Evolutionary conservation across 2,329 filamentous ascomycete species (phyloP).

Genomic region (Aureobasidium sp.): DNA sequence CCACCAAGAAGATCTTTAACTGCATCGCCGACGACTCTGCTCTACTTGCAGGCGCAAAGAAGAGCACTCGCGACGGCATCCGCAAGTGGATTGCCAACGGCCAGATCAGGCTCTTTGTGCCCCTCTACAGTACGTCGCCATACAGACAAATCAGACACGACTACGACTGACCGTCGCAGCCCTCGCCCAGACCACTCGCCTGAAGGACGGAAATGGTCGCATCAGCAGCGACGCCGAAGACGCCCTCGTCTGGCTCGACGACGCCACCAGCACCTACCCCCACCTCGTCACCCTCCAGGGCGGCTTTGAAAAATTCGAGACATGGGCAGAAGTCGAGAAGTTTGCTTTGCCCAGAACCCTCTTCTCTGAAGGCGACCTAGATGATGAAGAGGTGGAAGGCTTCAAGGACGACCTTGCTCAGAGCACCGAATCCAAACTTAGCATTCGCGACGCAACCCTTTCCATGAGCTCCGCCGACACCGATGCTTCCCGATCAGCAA

Average conservation of each 20-base stretch:
- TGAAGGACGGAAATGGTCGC: constrained; percentile 18
- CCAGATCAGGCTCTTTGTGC: constrained; percentile 45
- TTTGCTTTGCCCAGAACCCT: constrained; percentile 43
- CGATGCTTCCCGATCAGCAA: constrained; percentile 32
- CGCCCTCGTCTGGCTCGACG: constrained; percentile 45
- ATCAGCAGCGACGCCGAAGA: constrained; percentile 25
- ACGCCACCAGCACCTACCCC: constrained; percentile 40
- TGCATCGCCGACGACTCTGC: constrained; percentile 48
- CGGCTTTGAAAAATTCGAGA: constrained; percentile 39
- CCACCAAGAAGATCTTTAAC: constrained; percentile 43
- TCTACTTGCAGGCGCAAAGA: constrained; percentile 45
- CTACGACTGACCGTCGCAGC: constrained; percentile 13
- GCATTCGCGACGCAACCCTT: constrained; percentile 27
- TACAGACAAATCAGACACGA: neutral
- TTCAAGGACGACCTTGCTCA: constrained; percentile 15
- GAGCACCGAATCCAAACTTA: constrained; percentile 24
- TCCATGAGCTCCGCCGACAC: constrained; percentile 41
- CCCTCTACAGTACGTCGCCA: constrained; percentile 41
- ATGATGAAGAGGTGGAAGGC: constrained; percentile 26
- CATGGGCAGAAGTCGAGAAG: constrained; percentile 45
- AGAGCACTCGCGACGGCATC: constrained; percentile 46
- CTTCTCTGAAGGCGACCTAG: constrained; percentile 42
- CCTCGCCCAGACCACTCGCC: constrained; percentile 16
- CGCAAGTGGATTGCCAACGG: constrained; percentile 45
- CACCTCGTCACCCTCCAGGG: constrained; percentile 42